Evolutionary conservation across 768 basidiomycete genomes (phyloP).

Genomic region (Russula lepida): DNA sequence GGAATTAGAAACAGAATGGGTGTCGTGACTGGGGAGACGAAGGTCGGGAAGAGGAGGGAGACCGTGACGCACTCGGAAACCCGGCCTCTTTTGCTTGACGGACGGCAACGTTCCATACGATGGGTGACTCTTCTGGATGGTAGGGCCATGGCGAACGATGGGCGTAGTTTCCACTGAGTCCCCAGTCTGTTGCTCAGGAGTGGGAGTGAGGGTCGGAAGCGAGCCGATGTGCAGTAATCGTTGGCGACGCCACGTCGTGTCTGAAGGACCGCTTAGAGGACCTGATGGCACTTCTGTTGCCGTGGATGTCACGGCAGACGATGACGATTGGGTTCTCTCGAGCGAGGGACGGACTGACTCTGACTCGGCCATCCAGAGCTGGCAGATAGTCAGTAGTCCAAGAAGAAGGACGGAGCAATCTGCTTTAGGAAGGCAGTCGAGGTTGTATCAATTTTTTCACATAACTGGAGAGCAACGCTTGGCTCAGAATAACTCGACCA

Average conservation of each 20-base stretch:
- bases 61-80: conserved; percentile 30
- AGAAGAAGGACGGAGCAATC: neutral
- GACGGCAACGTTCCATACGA: conserved; percentile 50
- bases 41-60: conserved; percentile 33
- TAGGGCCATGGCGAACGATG: conserved; percentile 25
- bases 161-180: conserved; percentile 31
- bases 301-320: neutral
- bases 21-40: conserved; percentile 23
- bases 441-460: too few relatives aligned
- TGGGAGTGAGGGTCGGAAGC: conserved; percentile 7
- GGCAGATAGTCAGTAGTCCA: neutral
- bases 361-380: neutral
- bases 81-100: conserved; percentile 10
- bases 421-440: conserved; percentile 7
- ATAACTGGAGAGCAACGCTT: neutral
- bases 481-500: neutral
- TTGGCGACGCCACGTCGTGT: conserved; percentile 52
- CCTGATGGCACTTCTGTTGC: conserved; percentile 25
- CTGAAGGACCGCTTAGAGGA: conserved; percentile 42
- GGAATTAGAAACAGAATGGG: conserved; percentile 27
- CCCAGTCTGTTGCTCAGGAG: conserved; percentile 10
- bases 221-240: conserved; percentile 49
- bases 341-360: neutral
- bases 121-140: conserved; percentile 21
- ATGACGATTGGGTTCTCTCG: neutral